Evolutionary conservation across 441 rosid genomes (phyloP), one percentile per base, ranked within the genome.

Genomic region (Theobroma grandiflorum): DNA sequence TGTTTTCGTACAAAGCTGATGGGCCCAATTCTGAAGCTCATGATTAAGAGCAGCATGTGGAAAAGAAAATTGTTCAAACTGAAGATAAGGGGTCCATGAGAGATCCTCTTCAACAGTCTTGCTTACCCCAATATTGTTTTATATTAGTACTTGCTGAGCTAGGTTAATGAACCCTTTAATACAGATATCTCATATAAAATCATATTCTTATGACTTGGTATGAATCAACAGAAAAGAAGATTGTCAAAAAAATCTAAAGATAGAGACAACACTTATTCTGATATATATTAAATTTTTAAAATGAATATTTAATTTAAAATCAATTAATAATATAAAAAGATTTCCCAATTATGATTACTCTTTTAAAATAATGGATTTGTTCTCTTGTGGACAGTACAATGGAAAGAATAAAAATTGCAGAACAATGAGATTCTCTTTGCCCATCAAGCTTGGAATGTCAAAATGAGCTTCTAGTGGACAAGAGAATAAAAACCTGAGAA

Each of bases 401-500:
- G 49, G 49, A 79, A 79, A 35, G 79, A 85, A 87, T 83, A 71
- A 72, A 80, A 83, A 85, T 52, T n/a, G 50, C 74, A 8, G 31
- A 55, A 75, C 10, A n/a, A 53, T 40, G 33, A 33, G 86, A 80
- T 83, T 80, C 84, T 77, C 62, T 71, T 57, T 20, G 75, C 78
- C 42, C 77, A 57, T 43, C 81, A 40, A 57, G 67, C n/a, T 71
- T 79, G 85, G 83, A 84, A 81, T 78, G 84, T 83, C 88, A 88
- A 86, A 78, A 79, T 55, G 76, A 67, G 49, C 82, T 49, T 63
- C 11, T 33, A 79, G 81, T 77, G 88, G 81, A 47, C 50, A 69
- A 69, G 82, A 45, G 87, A 85, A 85, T 85, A 70, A 55, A 68
- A 66, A 7, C 31, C 33, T 2, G 40, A 55, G 4, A 37, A 78